Evolutionary conservation across 2,329 filamentous ascomycete species (phyloP), one percentile per base, ranked within the genome.

Genomic region (Thielaviopsis musarum): DNA sequence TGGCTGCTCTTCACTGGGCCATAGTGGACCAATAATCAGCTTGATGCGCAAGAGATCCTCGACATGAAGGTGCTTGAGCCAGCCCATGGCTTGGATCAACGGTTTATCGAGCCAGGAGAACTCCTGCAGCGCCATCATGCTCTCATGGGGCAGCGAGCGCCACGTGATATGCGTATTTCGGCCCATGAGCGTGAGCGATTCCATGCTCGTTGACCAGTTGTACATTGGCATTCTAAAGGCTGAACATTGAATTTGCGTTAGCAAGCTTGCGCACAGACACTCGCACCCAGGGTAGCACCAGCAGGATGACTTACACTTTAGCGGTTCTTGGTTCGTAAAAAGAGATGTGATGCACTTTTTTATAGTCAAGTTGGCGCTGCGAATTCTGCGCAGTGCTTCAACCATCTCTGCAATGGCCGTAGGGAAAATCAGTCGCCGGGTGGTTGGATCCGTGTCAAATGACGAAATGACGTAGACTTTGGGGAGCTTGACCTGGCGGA

Each of bases 401-500:
- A 66, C 58, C 49, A 66, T 65, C 41, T 66, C 65, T 26, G 63
- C 62, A 34, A 63, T 60, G 15, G 64, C 65, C 21, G 62, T 59
- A 5, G 65, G 64, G 58, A 65, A 63, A 22, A 66, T 48, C 12
- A 62, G 58, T 5, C 65, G 62, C 17, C 62, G 61, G 6, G 62
- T 62, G 24, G 62, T 54, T 12, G 57, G 56, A 48, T 63, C 62
- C 9, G 62, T 60, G 5, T 53, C 34, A 58, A 66, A 66, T 13
- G 61, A 64, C 15, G 58, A 58, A 51, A 66, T 62, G 7, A 62
- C 64, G 26, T 61, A 57, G 13, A 65, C 65, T 82, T 49, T 21
- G 0, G 83, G 86, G 60, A 79, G 81, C 64, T 88, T 72, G 48
- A 72, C 17, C 45, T 19, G 38, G 17, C 55, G 54, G 4, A 85